A percentile compares a stretch with the other conserved stretches of the same genome.
phyloP scores from a whole-genome alignment of 2,329 filamentous ascomycete species.

The Cladosporium sp. region DNA sequence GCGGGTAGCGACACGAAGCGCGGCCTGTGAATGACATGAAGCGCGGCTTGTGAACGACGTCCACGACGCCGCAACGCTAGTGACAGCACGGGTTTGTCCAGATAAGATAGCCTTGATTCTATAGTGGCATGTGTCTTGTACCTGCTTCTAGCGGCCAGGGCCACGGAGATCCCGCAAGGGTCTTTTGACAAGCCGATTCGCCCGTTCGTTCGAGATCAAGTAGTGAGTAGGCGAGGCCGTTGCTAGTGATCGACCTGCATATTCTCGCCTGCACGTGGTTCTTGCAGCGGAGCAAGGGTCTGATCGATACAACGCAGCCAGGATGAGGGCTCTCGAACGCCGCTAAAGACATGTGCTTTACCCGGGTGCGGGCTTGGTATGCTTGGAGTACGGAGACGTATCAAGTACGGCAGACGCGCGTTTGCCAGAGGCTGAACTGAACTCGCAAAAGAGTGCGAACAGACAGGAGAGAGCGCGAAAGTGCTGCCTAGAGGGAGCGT shows the following conservation, averaged over 20 bases:
- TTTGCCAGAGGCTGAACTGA: background rate
- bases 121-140: background rate
- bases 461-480: background rate
- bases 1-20: background rate
- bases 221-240: background rate
- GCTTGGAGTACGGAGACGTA: background rate
- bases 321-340: background rate
- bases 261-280: constrained; percentile 7
- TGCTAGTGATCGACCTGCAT: background rate
- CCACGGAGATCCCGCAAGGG: background rate
- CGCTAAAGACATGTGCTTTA: background rate
- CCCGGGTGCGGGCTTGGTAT: background rate
- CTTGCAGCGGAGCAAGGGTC: constrained; percentile 1
- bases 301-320: background rate
- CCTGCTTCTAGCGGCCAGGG: constrained; percentile 4
- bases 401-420: constrained; percentile 7
- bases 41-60: background rate
- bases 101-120: constrained; percentile 4
- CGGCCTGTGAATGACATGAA: background rate
- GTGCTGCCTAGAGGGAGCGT: background rate
- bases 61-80: constrained; percentile 7
- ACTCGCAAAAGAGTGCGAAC: background rate
- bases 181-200: background rate
- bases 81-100: background rate
- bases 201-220: background rate